These are phyloP conservation scores for Pleurotus salmoneostramineus DNA, from an alignment of 768 basidiomycete genomes.

Conservation along the genomic window DNA sequence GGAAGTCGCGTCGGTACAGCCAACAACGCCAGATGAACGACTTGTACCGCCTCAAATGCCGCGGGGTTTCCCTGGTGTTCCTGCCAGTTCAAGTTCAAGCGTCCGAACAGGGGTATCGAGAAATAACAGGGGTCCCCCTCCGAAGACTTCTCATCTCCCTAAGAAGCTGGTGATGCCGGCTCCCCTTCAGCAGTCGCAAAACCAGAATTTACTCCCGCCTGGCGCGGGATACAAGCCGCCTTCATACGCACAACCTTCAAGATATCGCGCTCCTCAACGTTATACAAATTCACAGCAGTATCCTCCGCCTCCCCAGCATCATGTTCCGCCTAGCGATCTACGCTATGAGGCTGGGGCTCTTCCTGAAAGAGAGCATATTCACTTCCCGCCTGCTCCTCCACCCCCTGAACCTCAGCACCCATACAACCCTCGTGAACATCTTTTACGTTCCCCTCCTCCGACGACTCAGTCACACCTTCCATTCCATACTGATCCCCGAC, in stretches of 20 bases:
- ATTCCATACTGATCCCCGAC: neutral
- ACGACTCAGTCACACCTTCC: neutral
- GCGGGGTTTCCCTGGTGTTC: neutral
- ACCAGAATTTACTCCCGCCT: neutral
- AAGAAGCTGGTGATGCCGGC: slow-evolving; percentile 6
- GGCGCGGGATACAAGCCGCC: too few species aligned
- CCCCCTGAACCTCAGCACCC: neutral
- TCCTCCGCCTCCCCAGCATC: neutral
- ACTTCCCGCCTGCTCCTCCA: neutral
- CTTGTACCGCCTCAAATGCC: neutral
- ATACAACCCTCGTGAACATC: neutral
- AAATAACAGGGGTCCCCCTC: neutral
- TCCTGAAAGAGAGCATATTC: neutral
- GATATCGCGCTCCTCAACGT: neutral
- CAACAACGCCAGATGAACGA: neutral
- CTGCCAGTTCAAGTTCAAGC: neutral
- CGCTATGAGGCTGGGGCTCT: neutral
- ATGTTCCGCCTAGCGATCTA: neutral
- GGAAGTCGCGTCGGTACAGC: too few species aligned
- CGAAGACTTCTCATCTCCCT: slow-evolving; percentile 2
- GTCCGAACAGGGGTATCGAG: neutral
- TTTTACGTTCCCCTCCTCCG: neutral
- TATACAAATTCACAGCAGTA: neutral
- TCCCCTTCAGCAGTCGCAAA: neutral
- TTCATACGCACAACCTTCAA: neutral